phyloP scores from a whole-genome alignment of 306 rosid genomes.

The Gastrolobium villosum region DNA sequence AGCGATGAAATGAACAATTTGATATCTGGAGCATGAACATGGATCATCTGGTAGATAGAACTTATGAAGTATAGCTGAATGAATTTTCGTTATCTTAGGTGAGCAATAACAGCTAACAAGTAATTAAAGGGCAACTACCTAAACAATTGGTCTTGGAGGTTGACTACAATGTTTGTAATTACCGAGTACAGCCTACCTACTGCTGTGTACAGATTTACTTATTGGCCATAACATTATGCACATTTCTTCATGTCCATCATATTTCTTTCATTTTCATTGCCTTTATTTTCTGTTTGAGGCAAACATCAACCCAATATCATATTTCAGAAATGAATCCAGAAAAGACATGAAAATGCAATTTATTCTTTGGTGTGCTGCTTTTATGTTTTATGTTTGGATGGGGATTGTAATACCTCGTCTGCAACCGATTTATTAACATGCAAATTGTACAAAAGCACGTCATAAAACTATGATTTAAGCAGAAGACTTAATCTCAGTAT shows the following conservation, averaged over 20 bases:
- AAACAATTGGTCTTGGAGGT: slow-evolving; percentile 24
- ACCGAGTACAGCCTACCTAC: background rate
- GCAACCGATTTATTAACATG: too few species aligned
- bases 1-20: slow-evolving; percentile 22
- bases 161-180: background rate
- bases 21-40: slow-evolving; percentile 15
- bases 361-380: background rate
- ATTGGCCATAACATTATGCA: background rate
- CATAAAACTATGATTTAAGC: too few species aligned
- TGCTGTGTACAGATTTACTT: slow-evolving; percentile 7
- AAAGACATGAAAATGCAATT: slow-evolving; percentile 14
- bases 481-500: too few species aligned
- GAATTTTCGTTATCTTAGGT: slow-evolving; percentile 1
- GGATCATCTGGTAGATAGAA: slow-evolving; percentile 27
- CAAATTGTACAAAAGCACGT: too few species aligned
- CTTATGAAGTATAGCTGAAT: slow-evolving; percentile 13
- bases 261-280: background rate
- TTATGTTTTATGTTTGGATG: background rate
- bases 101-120: slow-evolving; percentile 2
- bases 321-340: slow-evolving; percentile 7
- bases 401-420: background rate
- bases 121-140: slow-evolving; percentile 19
- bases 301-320: slow-evolving; percentile 9
- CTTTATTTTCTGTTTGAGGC: background rate
- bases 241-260: background rate